These are phyloP conservation scores for Epichloe elymi DNA, from an alignment of 2,329 filamentous ascomycete genomes.

Conservation along the genomic window DNA sequence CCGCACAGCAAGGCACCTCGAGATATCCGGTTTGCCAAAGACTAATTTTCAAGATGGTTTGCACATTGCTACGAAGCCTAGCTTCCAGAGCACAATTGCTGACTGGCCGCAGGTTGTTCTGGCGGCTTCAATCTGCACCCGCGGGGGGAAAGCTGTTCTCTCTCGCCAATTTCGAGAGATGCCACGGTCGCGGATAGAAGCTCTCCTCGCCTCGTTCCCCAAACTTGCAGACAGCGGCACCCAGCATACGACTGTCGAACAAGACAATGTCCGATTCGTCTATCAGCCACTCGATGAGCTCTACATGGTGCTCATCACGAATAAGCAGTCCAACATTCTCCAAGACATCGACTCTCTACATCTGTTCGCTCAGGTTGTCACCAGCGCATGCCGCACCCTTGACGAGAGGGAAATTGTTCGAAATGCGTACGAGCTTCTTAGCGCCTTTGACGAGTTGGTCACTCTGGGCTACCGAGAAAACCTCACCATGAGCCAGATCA, in stretches of 20 bases:
- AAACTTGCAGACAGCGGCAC: constrained; percentile 94
- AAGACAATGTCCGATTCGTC: constrained; percentile 98
- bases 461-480: constrained; percentile 95
- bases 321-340: constrained; percentile 97
- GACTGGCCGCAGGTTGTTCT: constrained; percentile 65
- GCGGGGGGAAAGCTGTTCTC: constrained; percentile 91
- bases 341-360: constrained; percentile 98
- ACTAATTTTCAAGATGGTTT: constrained; percentile 26
- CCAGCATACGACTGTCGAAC: constrained; percentile 95
- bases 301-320: constrained; percentile 99
- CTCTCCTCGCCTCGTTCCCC: constrained; percentile 88
- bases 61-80: constrained; percentile 6
- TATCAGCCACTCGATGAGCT: constrained; percentile 98
- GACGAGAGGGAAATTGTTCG: constrained; percentile 91
- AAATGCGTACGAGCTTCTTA: constrained; percentile 92
- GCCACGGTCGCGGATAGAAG: constrained; percentile 91
- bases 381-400: constrained; percentile 87
- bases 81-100: not conserved
- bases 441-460: constrained; percentile 93
- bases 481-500: constrained; percentile 90
- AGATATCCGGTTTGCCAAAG: constrained; percentile 4
- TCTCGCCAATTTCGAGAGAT: constrained; percentile 97
- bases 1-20: not conserved
- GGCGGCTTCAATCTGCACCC: constrained; percentile 96
- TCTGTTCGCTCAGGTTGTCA: constrained; percentile 93